Percentiles rank a stretch among this genome's conserved stretches.
Conservation (phyloP, 345 rosid species). For the Mangifera indica region DNA sequence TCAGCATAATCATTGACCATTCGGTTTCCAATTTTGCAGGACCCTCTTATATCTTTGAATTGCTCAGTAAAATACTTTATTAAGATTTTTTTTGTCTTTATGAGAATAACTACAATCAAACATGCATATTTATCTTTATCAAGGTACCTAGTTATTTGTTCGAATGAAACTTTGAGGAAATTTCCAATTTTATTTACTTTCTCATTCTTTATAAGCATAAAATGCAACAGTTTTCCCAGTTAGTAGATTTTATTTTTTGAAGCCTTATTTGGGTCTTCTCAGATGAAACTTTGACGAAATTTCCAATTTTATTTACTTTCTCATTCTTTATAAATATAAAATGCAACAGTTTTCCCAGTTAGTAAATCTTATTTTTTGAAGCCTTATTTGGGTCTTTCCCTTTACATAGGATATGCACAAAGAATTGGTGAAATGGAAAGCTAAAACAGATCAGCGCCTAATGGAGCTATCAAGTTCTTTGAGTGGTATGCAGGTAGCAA, state of each 20-base stretch:
- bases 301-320: no score
- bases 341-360: no score
- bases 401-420: constrained; percentile 48
- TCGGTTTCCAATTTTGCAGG: background rate
- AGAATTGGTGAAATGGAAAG: constrained; percentile 61
- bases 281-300: no score
- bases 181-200: no score
- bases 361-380: background rate
- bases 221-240: no score
- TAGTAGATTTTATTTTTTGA: background rate
- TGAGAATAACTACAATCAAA: no score
- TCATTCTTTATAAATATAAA: background rate
- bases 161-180: no score
- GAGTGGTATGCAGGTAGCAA: constrained; percentile 66
- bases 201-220: background rate
- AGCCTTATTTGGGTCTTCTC: no score
- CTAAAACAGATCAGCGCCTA: constrained; percentile 54
- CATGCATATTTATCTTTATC: no score
- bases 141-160: background rate
- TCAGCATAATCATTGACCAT: background rate
- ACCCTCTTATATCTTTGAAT: background rate
- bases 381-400: constrained; percentile 6
- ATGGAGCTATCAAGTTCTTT: constrained; percentile 65
- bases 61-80: background rate
- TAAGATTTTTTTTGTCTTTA: background rate